Evolutionary conservation across 2,329 filamentous ascomycete species (phyloP), one percentile per base, ranked within the genome.

Genomic region (Sclerotinia glacialis): DNA sequence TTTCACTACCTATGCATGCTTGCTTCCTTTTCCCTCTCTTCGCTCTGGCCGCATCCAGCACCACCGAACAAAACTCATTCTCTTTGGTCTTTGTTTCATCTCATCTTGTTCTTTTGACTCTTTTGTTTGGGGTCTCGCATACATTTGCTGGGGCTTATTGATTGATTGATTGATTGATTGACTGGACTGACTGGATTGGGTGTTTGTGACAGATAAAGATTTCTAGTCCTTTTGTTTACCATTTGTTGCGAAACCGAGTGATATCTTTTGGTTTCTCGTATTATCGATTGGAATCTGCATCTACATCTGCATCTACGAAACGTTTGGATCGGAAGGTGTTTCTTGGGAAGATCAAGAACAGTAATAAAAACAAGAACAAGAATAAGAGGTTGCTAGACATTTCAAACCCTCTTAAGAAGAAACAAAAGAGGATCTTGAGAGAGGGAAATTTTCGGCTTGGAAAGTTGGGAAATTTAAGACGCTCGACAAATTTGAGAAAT

Each of bases 41-140:
- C 9, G 8, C 11, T n/a, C 28, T 34, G 52, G 28, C 52, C 28
- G 52, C 52, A 54, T 34, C 52, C 21, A 54, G 52, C 21, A 8
- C 7, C 11, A 34, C 12, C 31, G 34, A 34, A 54, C 52, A 54
- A 54, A 34, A 14, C 2, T n/a, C 6, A 14, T 14, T 54, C 21
- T 34, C 52, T 37, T 54, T 58, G n/a, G 23, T 42, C 31, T 58
- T 58, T 58, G 54, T 58, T 58, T 28, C 54, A 16, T 21, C 37
- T 28, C 12, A 26, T 42, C 21, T 23, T 42, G 7, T 42, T 6
- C 11, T 9, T 11, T 26, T 11, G 21, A 5, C 0, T 18, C 7
- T 46, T 34, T 53, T 52, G 8, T 58, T 58, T 16, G 11, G 14
- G 5, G 54, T 42, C 23, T 26, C 16, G 23, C 54, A 3, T 11